phyloP scores from a whole-genome alignment of 1,284 basidiomycete species.

The Stereum hirsutum region DNA sequence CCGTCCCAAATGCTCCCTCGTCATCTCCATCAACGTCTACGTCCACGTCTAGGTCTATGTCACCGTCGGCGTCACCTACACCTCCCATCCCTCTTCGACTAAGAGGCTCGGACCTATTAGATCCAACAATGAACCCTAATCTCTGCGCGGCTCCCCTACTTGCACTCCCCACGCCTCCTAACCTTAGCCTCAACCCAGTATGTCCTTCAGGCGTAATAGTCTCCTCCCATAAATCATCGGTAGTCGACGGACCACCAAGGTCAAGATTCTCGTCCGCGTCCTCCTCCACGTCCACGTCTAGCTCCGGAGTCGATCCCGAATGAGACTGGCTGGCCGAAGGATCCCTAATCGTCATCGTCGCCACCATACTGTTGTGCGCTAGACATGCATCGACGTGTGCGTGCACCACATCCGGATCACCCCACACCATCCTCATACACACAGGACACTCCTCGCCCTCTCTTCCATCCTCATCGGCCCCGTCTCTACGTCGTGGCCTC shows the following conservation, averaged over 20 bases:
- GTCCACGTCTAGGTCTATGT: conserved; percentile 70
- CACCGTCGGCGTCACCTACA: too few species aligned
- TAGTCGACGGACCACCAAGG: too few species aligned
- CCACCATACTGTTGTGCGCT: conserved; percentile 29
- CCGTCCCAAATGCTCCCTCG: conserved; percentile 49
- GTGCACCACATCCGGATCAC: conserved; percentile 62
- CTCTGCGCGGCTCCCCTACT: conserved; percentile 31
- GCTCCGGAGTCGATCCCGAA: conserved; percentile 9
- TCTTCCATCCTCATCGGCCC: conserved; percentile 21
- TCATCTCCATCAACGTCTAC: conserved; percentile 75
- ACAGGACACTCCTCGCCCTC: conserved; percentile 48
- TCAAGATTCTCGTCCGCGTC: conserved; percentile 18
- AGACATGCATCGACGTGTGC: conserved; percentile 73
- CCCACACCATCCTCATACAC: conserved; percentile 43
- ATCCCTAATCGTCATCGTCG: conserved; percentile 29
- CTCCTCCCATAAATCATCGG: too few species aligned
- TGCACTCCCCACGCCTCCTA: background rate
- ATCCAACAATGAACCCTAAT: conserved; percentile 57
- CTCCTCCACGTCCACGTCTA: conserved; percentile 24
- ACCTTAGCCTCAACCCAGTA: conserved; percentile 6
- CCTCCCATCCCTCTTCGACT: too few species aligned
- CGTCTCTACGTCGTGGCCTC: conserved; percentile 15
- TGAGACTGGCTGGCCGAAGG: conserved; percentile 25
- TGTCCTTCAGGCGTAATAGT: conserved; percentile 29
- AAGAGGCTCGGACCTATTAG: conserved; percentile 36